Percentiles rank a stretch among this genome's conserved stretches.
Evolutionary conservation across 1,284 basidiomycete species (phyloP).

Genomic region (Ustilago cynodontis): DNA sequence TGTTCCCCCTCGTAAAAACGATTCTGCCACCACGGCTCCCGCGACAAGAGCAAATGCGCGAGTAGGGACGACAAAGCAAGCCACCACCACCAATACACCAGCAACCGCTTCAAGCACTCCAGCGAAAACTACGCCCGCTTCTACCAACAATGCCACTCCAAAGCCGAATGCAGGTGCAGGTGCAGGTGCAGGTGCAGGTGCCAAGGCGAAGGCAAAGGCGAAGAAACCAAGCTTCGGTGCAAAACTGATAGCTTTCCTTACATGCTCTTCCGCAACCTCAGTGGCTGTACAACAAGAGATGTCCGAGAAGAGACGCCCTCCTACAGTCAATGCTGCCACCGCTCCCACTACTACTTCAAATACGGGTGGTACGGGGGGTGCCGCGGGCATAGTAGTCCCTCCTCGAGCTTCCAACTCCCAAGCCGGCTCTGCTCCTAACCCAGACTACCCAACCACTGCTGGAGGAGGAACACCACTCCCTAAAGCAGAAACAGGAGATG

Average conservation of each 20-base stretch:
- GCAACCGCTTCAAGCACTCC: slow-evolving; percentile 3
- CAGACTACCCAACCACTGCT: slow-evolving; percentile 43
- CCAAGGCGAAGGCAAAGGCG: neutral
- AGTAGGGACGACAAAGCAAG: too few species aligned
- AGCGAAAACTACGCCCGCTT: slow-evolving; percentile 6
- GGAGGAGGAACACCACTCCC: slow-evolving; percentile 67
- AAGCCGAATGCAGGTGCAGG: too few species aligned
- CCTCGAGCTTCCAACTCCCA: slow-evolving; percentile 36
- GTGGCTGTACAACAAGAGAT: slow-evolving; percentile 41
- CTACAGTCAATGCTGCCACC: slow-evolving; percentile 3
- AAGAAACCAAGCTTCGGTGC: slow-evolving; percentile 32
- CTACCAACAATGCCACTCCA: neutral
- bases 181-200: neutral
- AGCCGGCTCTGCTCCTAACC: slow-evolving; percentile 9
- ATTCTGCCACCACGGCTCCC: slow-evolving; percentile 6
- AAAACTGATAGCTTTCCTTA: slow-evolving; percentile 51
- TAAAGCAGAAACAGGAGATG: slow-evolving; percentile 76
- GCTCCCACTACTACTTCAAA: neutral
- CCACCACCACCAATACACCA: too few species aligned
- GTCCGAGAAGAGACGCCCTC: slow-evolving; percentile 30
- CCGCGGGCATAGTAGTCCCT: slow-evolving; percentile 10
- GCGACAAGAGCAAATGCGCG: too few species aligned
- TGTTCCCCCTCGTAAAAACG: slow-evolving; percentile 28
- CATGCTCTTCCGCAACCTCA: slow-evolving; percentile 44
- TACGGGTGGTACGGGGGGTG: too few species aligned